Percentiles rank a stretch among this genome's conserved stretches.
Evolutionary conservation across 2,329 filamentous ascomycete species (phyloP).

Genomic region (Aspergillus sp.): DNA sequence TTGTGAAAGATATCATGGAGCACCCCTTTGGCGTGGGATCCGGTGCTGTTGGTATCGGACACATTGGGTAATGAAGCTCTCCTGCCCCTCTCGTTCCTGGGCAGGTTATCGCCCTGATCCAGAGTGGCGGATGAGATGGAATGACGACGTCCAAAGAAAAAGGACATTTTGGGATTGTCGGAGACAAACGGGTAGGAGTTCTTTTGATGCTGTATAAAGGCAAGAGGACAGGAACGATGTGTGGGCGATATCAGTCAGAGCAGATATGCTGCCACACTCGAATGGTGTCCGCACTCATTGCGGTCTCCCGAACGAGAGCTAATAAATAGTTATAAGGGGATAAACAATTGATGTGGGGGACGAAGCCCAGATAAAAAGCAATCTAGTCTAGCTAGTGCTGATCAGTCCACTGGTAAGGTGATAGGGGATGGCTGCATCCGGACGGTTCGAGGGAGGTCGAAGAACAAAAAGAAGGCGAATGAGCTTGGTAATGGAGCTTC

Average conservation of each 20-base stretch:
- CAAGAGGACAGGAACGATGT: neutral
- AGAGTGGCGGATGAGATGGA: constrained; percentile 24
- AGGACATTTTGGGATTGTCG: constrained; percentile 22
- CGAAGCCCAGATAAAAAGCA: neutral
- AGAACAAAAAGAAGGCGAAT: neutral
- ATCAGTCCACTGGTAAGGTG: neutral
- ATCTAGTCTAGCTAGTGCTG: neutral
- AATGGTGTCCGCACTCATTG: neutral
- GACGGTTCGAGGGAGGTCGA: neutral
- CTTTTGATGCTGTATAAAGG: neutral
- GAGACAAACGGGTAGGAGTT: neutral
- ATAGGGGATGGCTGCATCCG: neutral
- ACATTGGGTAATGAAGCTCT: constrained; percentile 16
- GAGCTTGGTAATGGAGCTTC: neutral
- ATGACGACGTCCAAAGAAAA: constrained; percentile 31
- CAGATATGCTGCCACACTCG: neutral
- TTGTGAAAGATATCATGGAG: constrained; percentile 29
- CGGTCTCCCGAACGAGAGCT: neutral
- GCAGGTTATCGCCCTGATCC: constrained; percentile 11
- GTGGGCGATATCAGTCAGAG: neutral
- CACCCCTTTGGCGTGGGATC: constrained; percentile 11
- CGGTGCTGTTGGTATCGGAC: constrained; percentile 1
- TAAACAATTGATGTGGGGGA: neutral
- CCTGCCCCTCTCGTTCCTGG: constrained; percentile 4
- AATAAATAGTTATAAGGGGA: neutral